Percentiles rank a stretch among this genome's conserved stretches.
Evolutionary conservation across 2,329 filamentous ascomycete genomes (phyloP).

Genomic region (Diaporthe citriasiana): DNA sequence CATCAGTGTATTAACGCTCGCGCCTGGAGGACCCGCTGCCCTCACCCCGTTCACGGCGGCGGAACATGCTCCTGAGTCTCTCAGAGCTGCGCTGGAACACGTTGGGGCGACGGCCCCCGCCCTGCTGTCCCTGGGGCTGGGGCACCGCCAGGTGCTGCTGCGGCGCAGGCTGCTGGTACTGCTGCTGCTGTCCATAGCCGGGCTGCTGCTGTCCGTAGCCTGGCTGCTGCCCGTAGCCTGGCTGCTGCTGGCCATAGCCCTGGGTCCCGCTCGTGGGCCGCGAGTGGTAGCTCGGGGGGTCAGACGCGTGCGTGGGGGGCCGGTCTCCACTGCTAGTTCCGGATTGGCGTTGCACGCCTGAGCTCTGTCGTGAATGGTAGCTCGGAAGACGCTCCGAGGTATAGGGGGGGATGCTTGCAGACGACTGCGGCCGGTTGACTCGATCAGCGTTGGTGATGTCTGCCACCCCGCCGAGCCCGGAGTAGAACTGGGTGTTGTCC

Average conservation of each 20-base stretch:
- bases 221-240: background rate
- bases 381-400: background rate
- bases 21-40: too few species aligned
- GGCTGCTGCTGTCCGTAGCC: background rate
- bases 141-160: background rate
- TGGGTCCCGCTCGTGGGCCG: background rate
- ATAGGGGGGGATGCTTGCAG: background rate
- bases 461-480: background rate
- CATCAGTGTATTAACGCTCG: background rate
- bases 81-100: background rate
- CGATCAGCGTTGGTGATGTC: background rate
- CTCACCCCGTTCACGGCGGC: background rate
- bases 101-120: background rate
- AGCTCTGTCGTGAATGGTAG: background rate
- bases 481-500: background rate
- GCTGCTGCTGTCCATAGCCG: background rate
- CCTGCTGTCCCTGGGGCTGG: background rate
- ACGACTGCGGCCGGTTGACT: background rate
- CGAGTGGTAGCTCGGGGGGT: constrained; percentile 1
- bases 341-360: background rate
- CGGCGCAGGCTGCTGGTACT: background rate
- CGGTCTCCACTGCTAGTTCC: background rate
- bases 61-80: background rate
- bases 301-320: background rate
- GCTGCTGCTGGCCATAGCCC: background rate